Percentiles rank a stretch among this genome's conserved stretches.
phyloP scores from a whole-genome alignment of 1,139 yeast genomes.

The Saccharomycopsis hybrid region DNA sequence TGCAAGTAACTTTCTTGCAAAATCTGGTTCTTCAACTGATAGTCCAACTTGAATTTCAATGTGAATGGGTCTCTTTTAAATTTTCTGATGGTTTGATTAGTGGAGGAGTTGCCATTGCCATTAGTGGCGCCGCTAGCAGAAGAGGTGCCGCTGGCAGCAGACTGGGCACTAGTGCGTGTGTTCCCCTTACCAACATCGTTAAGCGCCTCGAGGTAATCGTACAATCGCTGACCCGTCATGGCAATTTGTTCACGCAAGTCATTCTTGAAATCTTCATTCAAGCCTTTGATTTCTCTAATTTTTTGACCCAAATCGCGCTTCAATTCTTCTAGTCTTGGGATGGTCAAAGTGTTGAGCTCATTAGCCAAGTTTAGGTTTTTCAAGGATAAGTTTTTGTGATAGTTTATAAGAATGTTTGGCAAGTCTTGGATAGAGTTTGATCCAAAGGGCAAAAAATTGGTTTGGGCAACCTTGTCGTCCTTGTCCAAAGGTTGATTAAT shows the following conservation, averaged over 20 bases:
- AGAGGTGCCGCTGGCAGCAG: not conserved
- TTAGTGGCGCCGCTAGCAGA: not conserved
- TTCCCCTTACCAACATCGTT: not conserved
- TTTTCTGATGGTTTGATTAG: slow-evolving; percentile 25
- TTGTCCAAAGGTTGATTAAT: slow-evolving; percentile 12
- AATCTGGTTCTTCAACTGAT: slow-evolving; percentile 62
- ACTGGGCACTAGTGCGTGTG: no score
- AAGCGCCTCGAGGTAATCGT: slow-evolving; percentile 37
- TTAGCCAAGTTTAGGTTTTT: slow-evolving; percentile 45
- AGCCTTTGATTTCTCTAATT: slow-evolving; percentile 56
- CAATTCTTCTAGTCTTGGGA: slow-evolving; percentile 66
- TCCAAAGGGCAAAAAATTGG: slow-evolving; percentile 46
- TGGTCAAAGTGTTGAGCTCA: slow-evolving; percentile 36
- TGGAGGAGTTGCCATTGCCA: not conserved
- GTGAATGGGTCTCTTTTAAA: slow-evolving; percentile 58
- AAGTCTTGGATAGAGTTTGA: slow-evolving; percentile 45
- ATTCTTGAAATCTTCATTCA: slow-evolving; percentile 42
- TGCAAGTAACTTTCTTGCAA: slow-evolving; percentile 64
- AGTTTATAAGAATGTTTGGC: slow-evolving; percentile 40
- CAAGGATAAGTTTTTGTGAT: slow-evolving; percentile 38
- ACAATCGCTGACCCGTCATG: slow-evolving; percentile 46
- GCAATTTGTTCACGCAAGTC: slow-evolving; percentile 46
- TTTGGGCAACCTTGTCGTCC: slow-evolving; percentile 38
- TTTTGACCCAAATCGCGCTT: slow-evolving; percentile 59
- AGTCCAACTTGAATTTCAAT: slow-evolving; percentile 55